Evolutionary conservation across 305 asterid genomes (phyloP), one percentile per base, ranked within the genome.

Genomic region (Plantago coronopus): DNA sequence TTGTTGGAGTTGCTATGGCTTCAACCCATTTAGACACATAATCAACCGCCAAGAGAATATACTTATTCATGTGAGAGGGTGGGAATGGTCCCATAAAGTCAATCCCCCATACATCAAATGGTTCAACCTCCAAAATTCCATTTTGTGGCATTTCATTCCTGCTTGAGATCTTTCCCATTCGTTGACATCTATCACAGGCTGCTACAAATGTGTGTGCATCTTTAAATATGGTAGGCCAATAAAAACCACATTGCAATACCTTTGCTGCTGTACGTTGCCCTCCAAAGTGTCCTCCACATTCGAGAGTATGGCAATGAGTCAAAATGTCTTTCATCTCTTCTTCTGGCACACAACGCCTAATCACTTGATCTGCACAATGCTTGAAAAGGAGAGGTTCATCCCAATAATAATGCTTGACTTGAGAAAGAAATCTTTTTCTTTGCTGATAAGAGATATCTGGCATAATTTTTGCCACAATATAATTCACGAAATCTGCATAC

Each of bases 11-110:
- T 7, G 63, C 19, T 13, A 40, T 29, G 7, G 18, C 17, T 14
- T 57, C 62, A 0, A 38, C 38, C 50, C 63, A 57, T 57, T 17
- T 57, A 0, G 62, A 57, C 10, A 37, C 62, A 38, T 56, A 56
- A 56, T 56, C 50, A 43, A 54, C 23, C 0, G 23, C 45, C 0
- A 54, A 11, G 4, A 54, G 7, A 5, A 54, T 54, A 0, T 54
- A 54, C 1, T 0, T 6, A n/a, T 12, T 42, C 13, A 8, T 23
- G 43, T 20, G 43, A 0, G 64, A 59, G 2, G 54, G 43, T 1
- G 54, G 64, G 16, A 59, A 59, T 21, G 64, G 53, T 0, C 64
- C 54, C 42, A 59, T 59, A 40, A 59, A 59, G 43, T 59, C 54
- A 5, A 44, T 43, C 0, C 40, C 40, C 54, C 51, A n/a, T 42